A percentile compares a stretch with the other conserved stretches of the same genome.
Evolutionary conservation across 208 protist species (phyloP).

Genomic region (Trypanosoma scelopori): DNA sequence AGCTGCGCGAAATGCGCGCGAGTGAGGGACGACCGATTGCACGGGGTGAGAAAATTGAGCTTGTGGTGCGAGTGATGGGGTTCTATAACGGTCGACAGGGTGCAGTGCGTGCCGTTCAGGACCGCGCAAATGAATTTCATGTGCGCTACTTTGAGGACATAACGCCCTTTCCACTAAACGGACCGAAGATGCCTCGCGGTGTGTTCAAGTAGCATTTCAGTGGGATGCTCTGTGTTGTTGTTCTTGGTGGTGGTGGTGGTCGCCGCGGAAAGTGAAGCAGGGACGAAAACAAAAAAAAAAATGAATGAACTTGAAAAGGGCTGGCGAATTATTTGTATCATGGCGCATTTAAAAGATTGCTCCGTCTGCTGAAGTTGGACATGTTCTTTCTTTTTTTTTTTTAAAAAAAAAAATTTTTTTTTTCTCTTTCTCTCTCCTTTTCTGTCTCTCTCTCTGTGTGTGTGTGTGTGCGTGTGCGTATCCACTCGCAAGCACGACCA

Average conservation of each 20-base stretch:
- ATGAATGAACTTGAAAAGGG: no score
- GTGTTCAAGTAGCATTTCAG: constrained; percentile 59
- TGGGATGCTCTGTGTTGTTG: neutral
- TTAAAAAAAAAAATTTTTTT: neutral
- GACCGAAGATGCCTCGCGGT: constrained; percentile 86
- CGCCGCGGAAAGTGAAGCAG: neutral
- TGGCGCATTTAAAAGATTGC: neutral
- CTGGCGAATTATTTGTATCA: no score
- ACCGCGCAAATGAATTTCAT: constrained; percentile 68
- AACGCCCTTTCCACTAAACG: constrained; percentile 88
- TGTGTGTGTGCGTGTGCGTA: no score
- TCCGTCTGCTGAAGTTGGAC: no score
- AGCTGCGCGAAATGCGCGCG: constrained; percentile 68
- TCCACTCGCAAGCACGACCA: neutral
- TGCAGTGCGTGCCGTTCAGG: constrained; percentile 83
- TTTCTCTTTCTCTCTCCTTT: constrained; percentile 1
- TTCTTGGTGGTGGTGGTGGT: neutral
- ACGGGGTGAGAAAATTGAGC: constrained; percentile 79
- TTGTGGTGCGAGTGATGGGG: constrained; percentile 89
- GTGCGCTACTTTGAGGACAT: constrained; percentile 90
- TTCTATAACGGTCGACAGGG: constrained; percentile 91
- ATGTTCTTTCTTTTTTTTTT: no score
- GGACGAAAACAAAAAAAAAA: neutral
- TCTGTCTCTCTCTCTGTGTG: neutral
- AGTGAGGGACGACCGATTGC: constrained; percentile 45